Conservation (phyloP, 495 filamentous ascomycete species). For the Penicillium daleae region DNA sequence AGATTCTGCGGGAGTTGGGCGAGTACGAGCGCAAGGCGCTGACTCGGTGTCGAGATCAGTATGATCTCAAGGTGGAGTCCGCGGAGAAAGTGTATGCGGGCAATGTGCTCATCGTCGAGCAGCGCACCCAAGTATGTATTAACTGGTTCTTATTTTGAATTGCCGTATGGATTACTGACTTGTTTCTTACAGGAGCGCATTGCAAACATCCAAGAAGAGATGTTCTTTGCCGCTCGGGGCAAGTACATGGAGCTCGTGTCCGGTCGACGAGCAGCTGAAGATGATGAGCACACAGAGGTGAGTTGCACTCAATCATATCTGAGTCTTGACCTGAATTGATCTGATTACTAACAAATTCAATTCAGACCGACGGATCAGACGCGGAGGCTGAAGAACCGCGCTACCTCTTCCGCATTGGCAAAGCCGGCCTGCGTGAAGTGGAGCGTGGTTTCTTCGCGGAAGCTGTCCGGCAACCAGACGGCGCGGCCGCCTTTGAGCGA, state of each 20-base stretch:
- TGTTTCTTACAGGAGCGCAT: slow-evolving; percentile 26
- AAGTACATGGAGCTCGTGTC: slow-evolving; percentile 47
- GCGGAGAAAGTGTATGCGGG: slow-evolving; percentile 33
- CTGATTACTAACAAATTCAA: slow-evolving; percentile 12
- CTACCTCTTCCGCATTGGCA: slow-evolving; percentile 32
- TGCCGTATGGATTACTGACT: background rate
- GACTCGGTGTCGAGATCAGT: slow-evolving; percentile 30
- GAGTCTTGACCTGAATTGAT: too few species aligned
- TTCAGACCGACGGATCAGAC: slow-evolving; percentile 48
- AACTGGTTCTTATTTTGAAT: slow-evolving; percentile 12
- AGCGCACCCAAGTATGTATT: slow-evolving; percentile 32
- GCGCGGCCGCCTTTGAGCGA: slow-evolving; percentile 39
- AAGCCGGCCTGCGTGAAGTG: slow-evolving; percentile 31
- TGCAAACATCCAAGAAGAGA: slow-evolving; percentile 41
- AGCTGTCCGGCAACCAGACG: slow-evolving; percentile 39
- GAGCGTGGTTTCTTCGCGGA: slow-evolving; percentile 45
- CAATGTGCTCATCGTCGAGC: slow-evolving; percentile 33
- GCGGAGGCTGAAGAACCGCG: slow-evolving; percentile 36
- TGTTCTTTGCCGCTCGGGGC: slow-evolving; percentile 42
- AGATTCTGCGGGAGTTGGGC: slow-evolving; percentile 32
- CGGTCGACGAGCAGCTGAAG: slow-evolving; percentile 47
- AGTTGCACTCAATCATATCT: too few species aligned
- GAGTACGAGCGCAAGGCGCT: slow-evolving; percentile 24
- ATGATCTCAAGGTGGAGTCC: slow-evolving; percentile 34
- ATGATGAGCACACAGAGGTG: slow-evolving; percentile 55